phyloP scores from a whole-genome alignment of 257 asterid species.

The Solanum chiquidenum region DNA sequence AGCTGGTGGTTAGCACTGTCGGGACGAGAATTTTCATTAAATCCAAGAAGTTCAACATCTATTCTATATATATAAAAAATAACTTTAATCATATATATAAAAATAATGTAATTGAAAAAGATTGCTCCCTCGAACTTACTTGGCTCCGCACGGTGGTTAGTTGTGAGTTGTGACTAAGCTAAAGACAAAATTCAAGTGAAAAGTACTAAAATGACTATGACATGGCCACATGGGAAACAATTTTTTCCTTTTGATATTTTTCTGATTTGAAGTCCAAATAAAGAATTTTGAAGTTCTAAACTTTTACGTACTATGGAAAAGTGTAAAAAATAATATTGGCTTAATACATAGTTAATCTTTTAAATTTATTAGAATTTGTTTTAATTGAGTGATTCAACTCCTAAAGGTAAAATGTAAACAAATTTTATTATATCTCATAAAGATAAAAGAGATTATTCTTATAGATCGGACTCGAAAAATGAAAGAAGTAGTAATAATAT shows the following conservation, averaged over 20 bases:
- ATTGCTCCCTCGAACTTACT: background rate
- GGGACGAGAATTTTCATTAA: too few species aligned
- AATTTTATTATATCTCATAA: too few species aligned
- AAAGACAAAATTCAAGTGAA: background rate
- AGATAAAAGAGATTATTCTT: too few species aligned
- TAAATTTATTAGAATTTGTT: background rate
- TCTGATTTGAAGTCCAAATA: background rate
- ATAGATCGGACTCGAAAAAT: too few species aligned
- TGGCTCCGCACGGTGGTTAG: too few species aligned
- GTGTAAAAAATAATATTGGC: background rate
- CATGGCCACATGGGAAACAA: background rate
- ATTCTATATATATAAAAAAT: too few species aligned
- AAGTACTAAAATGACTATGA: background rate
- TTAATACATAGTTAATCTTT: background rate
- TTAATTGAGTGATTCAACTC: background rate
- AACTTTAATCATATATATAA: too few species aligned
- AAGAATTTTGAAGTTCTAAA: background rate
- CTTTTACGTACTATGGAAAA: background rate
- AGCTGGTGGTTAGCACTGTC: background rate
- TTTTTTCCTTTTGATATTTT: background rate
- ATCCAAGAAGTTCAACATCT: too few species aligned
- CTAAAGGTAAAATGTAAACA: background rate
- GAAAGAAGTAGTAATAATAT: background rate
- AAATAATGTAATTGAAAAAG: too few species aligned
- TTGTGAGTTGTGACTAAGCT: background rate